Evolutionary conservation across 1,284 basidiomycete species (phyloP), one percentile per base, ranked within the genome.

Genomic region (Ustilago esculenta): DNA sequence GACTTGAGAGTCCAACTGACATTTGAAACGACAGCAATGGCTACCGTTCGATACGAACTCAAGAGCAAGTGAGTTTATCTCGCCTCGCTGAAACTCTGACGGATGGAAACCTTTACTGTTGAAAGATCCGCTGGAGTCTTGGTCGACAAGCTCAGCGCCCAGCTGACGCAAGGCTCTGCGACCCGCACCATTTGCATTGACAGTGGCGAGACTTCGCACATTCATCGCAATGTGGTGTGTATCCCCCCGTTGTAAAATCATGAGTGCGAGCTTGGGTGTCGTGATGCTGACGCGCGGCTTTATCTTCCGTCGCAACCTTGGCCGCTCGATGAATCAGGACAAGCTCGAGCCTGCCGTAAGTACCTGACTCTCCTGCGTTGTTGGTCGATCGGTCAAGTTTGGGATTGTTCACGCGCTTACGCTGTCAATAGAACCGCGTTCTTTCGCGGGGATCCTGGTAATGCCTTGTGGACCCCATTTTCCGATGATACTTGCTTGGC

Each of bases 21-120:
- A n/a, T n/a, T n/a, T n/a, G n/a, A n/a, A n/a, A n/a, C n/a, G n/a
- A 12, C 27, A 57, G 60, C 40, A 49, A 57, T 64, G 54, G 60
- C 60, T 11, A 56, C 48, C 24, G 44, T 64, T 24, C 49, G 49
- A 14, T 64, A 57, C 36, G 49, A 56, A 25, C 41, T 20, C 24
- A 64, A 56, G 53, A 25, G 21, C 21, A 30, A 32, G 57, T 59
- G 14, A 43, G 56, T 23, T 14, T 3, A 7, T 29, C 27, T 29
- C 27, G 12, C 6, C 6, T 29, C 27, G 7, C 27, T 7, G 12
- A 29, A 29, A 29, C 6, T 7, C 6, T 7, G 12, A 29, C n/a
- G n/a, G n/a, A n/a, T n/a, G n/a, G n/a, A n/a, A n/a, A n/a, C n/a
- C n/a, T n/a, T n/a, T n/a, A n/a, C n/a, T n/a, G n/a, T n/a, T n/a